These are phyloP conservation scores for Triangularia setosa DNA, from an alignment of 2,329 filamentous ascomycete genomes.

Conservation along the genomic window DNA sequence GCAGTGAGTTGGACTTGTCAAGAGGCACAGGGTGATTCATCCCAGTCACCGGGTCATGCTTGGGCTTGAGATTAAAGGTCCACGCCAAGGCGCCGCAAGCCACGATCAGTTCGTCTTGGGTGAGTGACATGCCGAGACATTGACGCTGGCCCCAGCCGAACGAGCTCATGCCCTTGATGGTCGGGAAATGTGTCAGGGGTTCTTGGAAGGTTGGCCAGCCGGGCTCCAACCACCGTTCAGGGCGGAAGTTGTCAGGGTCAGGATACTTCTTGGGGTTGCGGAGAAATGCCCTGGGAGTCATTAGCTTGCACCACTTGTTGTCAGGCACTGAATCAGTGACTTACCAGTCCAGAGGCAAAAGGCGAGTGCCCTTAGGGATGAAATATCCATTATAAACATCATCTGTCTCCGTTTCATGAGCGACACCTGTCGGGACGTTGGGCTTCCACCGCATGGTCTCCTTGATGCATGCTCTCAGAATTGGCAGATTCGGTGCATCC, in stretches of 20 bases:
- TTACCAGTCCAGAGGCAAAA: slow-evolving; percentile 39
- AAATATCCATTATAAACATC: slow-evolving; percentile 46
- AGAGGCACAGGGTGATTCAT: slow-evolving; percentile 40
- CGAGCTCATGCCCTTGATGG: slow-evolving; percentile 49
- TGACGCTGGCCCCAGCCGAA: slow-evolving; percentile 53
- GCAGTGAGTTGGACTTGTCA: slow-evolving; percentile 50
- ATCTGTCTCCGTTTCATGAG: slow-evolving; percentile 49
- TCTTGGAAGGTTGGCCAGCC: slow-evolving; percentile 50
- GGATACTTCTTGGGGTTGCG: slow-evolving; percentile 49
- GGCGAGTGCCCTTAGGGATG: slow-evolving; percentile 45
- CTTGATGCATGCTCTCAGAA: slow-evolving; percentile 45
- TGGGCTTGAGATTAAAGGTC: slow-evolving; percentile 40
- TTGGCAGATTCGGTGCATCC: slow-evolving; percentile 40
- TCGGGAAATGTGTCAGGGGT: slow-evolving; percentile 47
- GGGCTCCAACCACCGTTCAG: slow-evolving; percentile 50
- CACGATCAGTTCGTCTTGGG: slow-evolving; percentile 45
- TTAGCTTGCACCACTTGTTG: slow-evolving; percentile 21
- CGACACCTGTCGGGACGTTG: slow-evolving; percentile 46
- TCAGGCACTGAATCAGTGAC: slow-evolving; percentile 8
- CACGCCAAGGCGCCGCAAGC: slow-evolving; percentile 48
- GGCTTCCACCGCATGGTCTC: slow-evolving; percentile 43
- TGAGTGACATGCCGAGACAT: slow-evolving; percentile 35
- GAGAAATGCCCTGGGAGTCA: slow-evolving; percentile 41
- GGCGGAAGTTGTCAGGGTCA: slow-evolving; percentile 47
- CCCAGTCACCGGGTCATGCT: slow-evolving; percentile 41